Conservation (phyloP, 331 rosid species). For the Acacia concinna region DNA sequence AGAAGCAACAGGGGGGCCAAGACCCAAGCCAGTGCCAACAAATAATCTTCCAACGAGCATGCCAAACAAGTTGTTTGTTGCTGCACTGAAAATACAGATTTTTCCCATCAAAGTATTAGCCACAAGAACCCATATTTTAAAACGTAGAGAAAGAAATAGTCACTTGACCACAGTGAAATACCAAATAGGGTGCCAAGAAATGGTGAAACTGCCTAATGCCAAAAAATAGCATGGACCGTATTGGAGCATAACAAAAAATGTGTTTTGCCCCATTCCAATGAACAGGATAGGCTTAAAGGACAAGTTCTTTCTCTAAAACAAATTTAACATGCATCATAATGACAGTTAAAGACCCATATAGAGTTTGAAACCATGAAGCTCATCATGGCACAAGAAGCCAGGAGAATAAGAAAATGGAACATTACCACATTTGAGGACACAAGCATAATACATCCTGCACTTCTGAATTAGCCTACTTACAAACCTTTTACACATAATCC, state of each 20-base stretch:
- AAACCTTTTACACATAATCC: conserved; percentile 15
- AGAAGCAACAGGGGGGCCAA: conserved; percentile 86
- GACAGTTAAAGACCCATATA: background rate
- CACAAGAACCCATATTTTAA: conserved; percentile 10
- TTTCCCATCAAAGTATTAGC: conserved; percentile 20
- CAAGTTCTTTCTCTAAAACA: conserved; percentile 17
- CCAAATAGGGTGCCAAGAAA: conserved; percentile 9
- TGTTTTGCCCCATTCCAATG: conserved; percentile 11
- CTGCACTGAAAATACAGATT: conserved; percentile 71
- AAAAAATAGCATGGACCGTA: conserved; percentile 1
- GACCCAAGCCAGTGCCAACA: conserved; percentile 96
- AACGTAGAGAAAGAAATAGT: background rate
- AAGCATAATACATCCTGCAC: background rate
- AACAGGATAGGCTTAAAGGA: conserved; percentile 13
- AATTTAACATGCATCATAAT: conserved; percentile 1
- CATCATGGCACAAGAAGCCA: background rate
- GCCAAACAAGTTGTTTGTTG: conserved; percentile 79
- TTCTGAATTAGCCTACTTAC: background rate
- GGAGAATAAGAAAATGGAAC: background rate
- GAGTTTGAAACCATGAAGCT: conserved; percentile 7
- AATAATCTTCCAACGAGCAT: conserved; percentile 92
- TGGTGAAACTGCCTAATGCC: background rate
- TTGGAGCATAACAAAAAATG: background rate
- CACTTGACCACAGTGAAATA: conserved; percentile 18
- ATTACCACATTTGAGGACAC: background rate